Conservation (phyloP, 1,284 basidiomycete species). For the Tilletia indica region DNA sequence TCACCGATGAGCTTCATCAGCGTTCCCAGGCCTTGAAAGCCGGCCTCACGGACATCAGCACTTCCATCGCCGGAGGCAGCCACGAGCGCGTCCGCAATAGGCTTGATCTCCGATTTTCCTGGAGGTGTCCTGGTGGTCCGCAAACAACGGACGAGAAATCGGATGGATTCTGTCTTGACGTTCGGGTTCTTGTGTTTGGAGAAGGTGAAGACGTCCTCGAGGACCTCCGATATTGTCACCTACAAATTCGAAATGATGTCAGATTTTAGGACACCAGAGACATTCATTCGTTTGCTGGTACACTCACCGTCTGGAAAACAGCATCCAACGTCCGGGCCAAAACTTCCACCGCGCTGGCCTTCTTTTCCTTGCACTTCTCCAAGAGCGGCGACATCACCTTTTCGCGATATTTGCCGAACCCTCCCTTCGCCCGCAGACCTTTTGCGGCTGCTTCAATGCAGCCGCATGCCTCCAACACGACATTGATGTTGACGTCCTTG, state of each 20-base stretch:
- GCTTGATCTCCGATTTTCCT: constrained; percentile 74
- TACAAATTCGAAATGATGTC: constrained; percentile 34
- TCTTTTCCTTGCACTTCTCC: constrained; percentile 91
- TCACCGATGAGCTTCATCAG: constrained; percentile 98
- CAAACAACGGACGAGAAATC: constrained; percentile 81
- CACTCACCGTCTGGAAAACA: constrained; percentile 73
- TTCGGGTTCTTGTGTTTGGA: constrained; percentile 92
- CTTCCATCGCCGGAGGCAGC: constrained; percentile 79
- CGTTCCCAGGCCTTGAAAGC: constrained; percentile 81
- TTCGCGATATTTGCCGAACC: constrained; percentile 67
- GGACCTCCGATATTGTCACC: constrained; percentile 69
- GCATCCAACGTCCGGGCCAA: constrained; percentile 86
- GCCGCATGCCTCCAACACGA: constrained; percentile 83
- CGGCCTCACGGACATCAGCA: constrained; percentile 85
- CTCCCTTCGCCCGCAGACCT: constrained; percentile 69
- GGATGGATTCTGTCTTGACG: constrained; percentile 88
- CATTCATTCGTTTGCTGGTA: no score
- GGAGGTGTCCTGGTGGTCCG: constrained; percentile 67
- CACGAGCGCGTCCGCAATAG: constrained; percentile 76
- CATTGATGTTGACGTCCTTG: constrained; percentile 91
- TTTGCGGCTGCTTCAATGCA: constrained; percentile 83
- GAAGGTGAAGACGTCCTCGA: constrained; percentile 76
- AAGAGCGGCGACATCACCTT: constrained; percentile 75
- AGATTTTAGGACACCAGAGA: not conserved
- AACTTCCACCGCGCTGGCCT: constrained; percentile 82